Conservation (phyloP, 805 yeast species). For the Danielia reshetovae region DNA sequence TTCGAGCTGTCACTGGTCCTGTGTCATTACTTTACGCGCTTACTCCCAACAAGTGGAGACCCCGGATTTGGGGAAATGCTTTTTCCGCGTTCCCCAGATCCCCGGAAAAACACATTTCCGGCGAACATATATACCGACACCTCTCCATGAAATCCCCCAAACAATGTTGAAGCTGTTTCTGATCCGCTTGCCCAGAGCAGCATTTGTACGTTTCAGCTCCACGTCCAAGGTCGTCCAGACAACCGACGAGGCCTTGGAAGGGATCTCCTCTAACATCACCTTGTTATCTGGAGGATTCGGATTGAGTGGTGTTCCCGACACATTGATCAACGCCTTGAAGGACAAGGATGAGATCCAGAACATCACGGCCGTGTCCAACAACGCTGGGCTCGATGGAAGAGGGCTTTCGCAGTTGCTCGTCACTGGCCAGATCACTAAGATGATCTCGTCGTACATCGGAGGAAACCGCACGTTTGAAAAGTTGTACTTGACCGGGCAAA, state of each 20-base stretch:
- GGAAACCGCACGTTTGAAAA: slow-evolving; percentile 38
- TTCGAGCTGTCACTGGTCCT: too few relatives aligned
- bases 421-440: slow-evolving; percentile 40
- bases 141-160: too few relatives aligned
- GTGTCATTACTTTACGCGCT: too few relatives aligned
- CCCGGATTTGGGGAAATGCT: background rate
- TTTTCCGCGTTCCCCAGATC: background rate
- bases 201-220: background rate
- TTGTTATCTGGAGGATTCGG: slow-evolving; percentile 50
- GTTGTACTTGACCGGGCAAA: slow-evolving; percentile 38
- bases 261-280: slow-evolving; percentile 25
- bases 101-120: background rate
- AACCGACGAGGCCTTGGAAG: slow-evolving; percentile 29
- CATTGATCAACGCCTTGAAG: slow-evolving; percentile 36
- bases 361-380: slow-evolving; percentile 45
- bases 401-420: slow-evolving; percentile 41
- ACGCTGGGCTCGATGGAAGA: slow-evolving; percentile 43
- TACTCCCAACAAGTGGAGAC: background rate
- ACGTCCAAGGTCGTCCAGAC: slow-evolving; percentile 14
- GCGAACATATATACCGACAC: background rate
- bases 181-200: too few relatives aligned
- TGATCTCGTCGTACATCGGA: slow-evolving; percentile 48
- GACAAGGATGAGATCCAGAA: slow-evolving; percentile 28
- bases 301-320: slow-evolving; percentile 45
- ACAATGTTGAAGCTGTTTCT: too few relatives aligned